These are phyloP conservation scores for Sugiyamaella mastotermitis DNA, from an alignment of 805 yeast species.

Conservation along the genomic window DNA sequence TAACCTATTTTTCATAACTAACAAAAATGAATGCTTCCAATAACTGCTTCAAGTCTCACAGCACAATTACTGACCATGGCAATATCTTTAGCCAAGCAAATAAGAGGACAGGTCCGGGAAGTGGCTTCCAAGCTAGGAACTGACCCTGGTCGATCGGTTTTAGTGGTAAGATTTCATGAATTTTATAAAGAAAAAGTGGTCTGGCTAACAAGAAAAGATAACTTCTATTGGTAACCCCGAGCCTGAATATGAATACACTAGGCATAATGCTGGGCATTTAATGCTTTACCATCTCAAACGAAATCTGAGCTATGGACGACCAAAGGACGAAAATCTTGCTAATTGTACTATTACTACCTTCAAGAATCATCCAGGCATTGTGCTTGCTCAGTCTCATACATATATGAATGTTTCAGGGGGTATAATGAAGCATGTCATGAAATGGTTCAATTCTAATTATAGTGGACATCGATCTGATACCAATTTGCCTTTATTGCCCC, in stretches of 20 bases:
- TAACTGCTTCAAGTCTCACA: too few relatives aligned
- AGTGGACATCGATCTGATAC: constrained; percentile 7
- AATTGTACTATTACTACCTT: constrained; percentile 21
- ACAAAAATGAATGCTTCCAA: too few relatives aligned
- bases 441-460: constrained; percentile 26
- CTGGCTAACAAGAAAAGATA: too few relatives aligned
- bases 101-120: constrained; percentile 5
- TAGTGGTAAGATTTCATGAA: too few relatives aligned
- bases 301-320: constrained; percentile 9
- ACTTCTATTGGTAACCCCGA: constrained; percentile 75
- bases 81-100: constrained; percentile 7
- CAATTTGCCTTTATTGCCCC: constrained; percentile 33
- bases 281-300: constrained; percentile 34
- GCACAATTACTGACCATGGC: too few relatives aligned
- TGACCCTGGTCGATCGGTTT: too few relatives aligned
- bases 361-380: constrained; percentile 22
- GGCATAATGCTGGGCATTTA: constrained; percentile 76
- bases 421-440: constrained; percentile 47
- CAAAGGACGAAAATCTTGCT: constrained; percentile 8
- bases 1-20: too few relatives aligned
- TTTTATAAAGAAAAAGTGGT: too few relatives aligned
- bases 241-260: constrained; percentile 48
- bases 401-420: constrained; percentile 70
- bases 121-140: too few relatives aligned
- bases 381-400: constrained; percentile 46